phyloP scores from a whole-genome alignment of 768 basidiomycete genomes.

The Xanthoconium stramineum region DNA sequence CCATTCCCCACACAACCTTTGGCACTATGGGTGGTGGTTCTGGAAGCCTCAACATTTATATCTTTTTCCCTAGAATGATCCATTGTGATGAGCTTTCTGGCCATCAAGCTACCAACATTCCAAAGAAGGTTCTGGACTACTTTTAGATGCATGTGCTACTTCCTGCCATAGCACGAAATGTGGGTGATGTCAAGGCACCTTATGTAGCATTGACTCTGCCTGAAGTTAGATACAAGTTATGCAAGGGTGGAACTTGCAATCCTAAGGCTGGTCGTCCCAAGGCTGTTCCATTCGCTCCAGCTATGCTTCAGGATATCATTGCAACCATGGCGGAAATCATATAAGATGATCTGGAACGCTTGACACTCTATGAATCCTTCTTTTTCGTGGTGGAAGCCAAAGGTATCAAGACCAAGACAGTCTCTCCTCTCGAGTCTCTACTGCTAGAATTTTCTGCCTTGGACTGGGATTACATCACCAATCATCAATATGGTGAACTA shows the following conservation, averaged over 20 bases:
- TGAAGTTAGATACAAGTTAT: slow-evolving; percentile 6
- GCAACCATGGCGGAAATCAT: slow-evolving; percentile 7
- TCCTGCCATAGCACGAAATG: background rate
- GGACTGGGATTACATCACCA: background rate
- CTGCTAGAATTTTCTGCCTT: background rate
- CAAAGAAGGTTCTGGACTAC: slow-evolving; percentile 9
- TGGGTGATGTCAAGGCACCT: background rate
- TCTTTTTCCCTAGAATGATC: slow-evolving; percentile 16
- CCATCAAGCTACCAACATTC: background rate
- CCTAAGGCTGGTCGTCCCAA: slow-evolving; percentile 2
- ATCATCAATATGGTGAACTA: background rate
- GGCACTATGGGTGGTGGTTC: background rate
- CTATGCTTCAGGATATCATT: background rate
- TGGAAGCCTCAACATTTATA: background rate
- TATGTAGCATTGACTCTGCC: slow-evolving; percentile 5
- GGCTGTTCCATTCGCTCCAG: slow-evolving; percentile 4
- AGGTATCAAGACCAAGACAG: slow-evolving; percentile 1
- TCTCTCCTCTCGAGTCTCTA: background rate
- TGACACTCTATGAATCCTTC: slow-evolving; percentile 8
- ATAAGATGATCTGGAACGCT: background rate
- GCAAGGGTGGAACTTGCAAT: background rate
- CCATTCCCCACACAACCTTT: slow-evolving; percentile 3
- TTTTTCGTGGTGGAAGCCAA: background rate
- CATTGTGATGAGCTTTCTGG: background rate
- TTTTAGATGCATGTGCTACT: slow-evolving; percentile 10